These are phyloP conservation scores for Suillus sp. DNA, from an alignment of 768 basidiomycete genomes.

Conservation along the genomic window DNA sequence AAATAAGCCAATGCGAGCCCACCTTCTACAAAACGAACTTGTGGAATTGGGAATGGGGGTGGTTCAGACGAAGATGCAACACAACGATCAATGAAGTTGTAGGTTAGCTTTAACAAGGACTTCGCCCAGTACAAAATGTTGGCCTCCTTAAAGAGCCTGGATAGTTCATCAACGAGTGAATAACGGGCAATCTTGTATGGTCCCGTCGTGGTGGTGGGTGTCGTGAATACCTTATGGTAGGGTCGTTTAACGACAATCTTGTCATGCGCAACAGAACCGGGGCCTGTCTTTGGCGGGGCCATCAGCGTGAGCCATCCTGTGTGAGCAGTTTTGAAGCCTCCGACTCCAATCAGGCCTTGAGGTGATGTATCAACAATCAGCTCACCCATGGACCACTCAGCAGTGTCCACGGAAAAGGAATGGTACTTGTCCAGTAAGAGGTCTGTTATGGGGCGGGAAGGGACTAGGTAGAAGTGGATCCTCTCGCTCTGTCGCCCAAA, in stretches of 20 bases:
- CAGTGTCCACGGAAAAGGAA: background rate
- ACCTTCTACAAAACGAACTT: slow-evolving; percentile 16
- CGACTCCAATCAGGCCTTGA: background rate
- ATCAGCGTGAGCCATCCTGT: slow-evolving; percentile 5
- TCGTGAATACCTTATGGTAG: background rate
- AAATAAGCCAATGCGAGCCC: slow-evolving; percentile 6
- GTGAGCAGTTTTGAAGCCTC: slow-evolving; percentile 13
- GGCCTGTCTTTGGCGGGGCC: background rate
- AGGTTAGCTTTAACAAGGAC: slow-evolving; percentile 14
- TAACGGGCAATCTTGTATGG: slow-evolving; percentile 2
- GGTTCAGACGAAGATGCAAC: background rate
- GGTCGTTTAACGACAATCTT: slow-evolving; percentile 8
- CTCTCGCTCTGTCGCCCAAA: background rate
- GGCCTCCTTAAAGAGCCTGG: slow-evolving; percentile 13
- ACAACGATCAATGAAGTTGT: slow-evolving; percentile 11
- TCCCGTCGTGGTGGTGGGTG: background rate
- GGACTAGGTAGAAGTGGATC: slow-evolving; percentile 2
- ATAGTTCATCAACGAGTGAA: slow-evolving; percentile 3
- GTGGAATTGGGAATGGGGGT: slow-evolving; percentile 17
- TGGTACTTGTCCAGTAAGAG: background rate
- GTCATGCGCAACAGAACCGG: background rate
- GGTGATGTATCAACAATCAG: background rate
- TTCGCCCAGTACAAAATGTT: slow-evolving; percentile 20
- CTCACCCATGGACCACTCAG: slow-evolving; percentile 1
- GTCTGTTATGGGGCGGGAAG: background rate